Evolutionary conservation across 2,329 filamentous ascomycete species (phyloP).

Genomic region (Chaetomium sp.): DNA sequence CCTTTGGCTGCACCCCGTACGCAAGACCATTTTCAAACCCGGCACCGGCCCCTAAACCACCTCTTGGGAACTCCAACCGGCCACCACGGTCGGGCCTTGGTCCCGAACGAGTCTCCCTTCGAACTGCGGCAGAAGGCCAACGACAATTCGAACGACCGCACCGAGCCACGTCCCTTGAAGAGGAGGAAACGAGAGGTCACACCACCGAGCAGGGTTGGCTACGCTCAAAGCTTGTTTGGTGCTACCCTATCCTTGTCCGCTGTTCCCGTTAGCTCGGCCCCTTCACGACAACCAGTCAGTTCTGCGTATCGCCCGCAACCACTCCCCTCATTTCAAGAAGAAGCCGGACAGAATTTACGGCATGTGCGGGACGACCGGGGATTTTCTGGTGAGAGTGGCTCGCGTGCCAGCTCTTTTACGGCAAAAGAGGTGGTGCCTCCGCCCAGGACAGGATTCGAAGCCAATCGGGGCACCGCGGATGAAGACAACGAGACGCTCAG

Average conservation of each 20-base stretch:
- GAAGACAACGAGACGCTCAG: neutral
- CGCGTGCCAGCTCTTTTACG: neutral
- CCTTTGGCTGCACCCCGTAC: constrained; percentile 17
- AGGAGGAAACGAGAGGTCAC: constrained; percentile 44
- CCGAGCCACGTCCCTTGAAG: constrained; percentile 44
- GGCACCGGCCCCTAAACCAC: constrained; percentile 54
- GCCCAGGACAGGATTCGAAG: neutral
- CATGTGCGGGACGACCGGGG: neutral
- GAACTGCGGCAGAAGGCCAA: constrained; percentile 55
- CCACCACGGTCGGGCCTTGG: constrained; percentile 60
- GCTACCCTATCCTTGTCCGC: constrained; percentile 49
- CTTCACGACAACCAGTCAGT: constrained; percentile 32
- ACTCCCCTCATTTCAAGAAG: constrained; percentile 13
- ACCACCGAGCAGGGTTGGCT: constrained; percentile 50
- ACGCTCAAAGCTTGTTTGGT: constrained; percentile 55
- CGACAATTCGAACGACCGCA: constrained; percentile 30
- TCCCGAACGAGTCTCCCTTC: constrained; percentile 65
- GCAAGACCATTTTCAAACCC: constrained; percentile 43
- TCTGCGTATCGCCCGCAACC: constrained; percentile 16
- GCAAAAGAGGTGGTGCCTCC: neutral
- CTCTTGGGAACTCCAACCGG: constrained; percentile 67
- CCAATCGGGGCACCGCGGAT: too few species aligned
- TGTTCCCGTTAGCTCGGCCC: constrained; percentile 41
- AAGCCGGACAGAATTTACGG: neutral
- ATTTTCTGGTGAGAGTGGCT: too few species aligned